Percentiles rank a stretch among this genome's conserved stretches.
Evolutionary conservation across 441 rosid genomes (phyloP).

Genomic region (Pelargonium myrrhifolium): DNA sequence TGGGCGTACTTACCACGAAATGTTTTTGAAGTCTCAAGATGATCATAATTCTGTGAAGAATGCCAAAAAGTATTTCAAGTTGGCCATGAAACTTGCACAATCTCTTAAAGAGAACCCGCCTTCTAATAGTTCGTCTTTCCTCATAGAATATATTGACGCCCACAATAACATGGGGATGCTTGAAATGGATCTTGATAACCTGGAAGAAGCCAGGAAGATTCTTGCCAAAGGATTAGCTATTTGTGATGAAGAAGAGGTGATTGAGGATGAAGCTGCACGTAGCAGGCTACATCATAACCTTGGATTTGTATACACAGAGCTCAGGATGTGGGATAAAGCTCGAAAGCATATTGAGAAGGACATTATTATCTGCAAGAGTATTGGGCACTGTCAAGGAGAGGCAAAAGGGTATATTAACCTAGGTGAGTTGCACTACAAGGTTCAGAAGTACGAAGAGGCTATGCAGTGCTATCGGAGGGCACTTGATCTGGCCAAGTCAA

Average conservation of each 20-base stretch:
- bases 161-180: conserved; percentile 92
- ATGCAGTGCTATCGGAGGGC: conserved; percentile 71
- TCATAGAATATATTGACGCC: conserved; percentile 84
- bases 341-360: conserved; percentile 69
- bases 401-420: conserved; percentile 96
- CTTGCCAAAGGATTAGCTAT: conserved; percentile 63
- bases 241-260: conserved; percentile 88
- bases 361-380: conserved; percentile 63
- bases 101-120: conserved; percentile 62
- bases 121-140: conserved; percentile 44
- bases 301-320: conserved; percentile 61
- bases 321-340: conserved; percentile 77
- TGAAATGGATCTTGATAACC: conserved; percentile 79
- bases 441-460: conserved; percentile 74
- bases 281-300: conserved; percentile 94
- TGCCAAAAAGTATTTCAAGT: conserved; percentile 81
- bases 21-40: conserved; percentile 50
- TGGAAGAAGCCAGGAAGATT: conserved; percentile 47
- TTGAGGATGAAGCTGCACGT: conserved; percentile 61
- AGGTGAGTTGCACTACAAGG: conserved; percentile 71
- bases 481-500: conserved; percentile 62
- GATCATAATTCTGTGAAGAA: conserved; percentile 60
- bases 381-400: conserved; percentile 76
- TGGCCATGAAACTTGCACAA: conserved; percentile 72
- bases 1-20: conserved; percentile 86